A percentile compares a stretch with the other conserved stretches of the same genome.
Evolutionary conservation across 2,329 filamentous ascomycete species (phyloP).

Genomic region (Aspergillus sp.): DNA sequence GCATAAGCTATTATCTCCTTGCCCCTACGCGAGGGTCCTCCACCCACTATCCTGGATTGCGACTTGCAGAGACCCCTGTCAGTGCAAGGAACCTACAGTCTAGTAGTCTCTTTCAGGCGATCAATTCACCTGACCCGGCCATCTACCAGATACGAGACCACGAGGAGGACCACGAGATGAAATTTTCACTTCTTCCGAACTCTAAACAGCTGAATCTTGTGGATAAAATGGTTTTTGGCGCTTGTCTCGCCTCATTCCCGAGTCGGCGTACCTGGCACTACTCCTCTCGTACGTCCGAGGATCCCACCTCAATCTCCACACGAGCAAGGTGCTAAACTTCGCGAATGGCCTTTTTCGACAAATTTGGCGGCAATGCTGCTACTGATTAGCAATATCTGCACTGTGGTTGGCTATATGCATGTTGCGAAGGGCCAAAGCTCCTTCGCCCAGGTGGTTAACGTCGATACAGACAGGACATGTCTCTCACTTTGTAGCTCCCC

Average conservation of each 20-base stretch:
- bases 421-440: background rate
- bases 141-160: background rate
- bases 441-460: background rate
- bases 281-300: background rate
- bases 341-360: background rate
- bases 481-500: background rate
- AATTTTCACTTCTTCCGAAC: background rate
- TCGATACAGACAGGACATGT: background rate
- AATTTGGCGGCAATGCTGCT: background rate
- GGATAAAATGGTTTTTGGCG: constrained; percentile 8
- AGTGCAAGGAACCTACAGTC: background rate
- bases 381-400: constrained; percentile 8
- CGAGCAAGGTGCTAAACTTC: background rate
- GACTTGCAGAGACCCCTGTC: background rate
- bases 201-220: background rate
- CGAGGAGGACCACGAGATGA: background rate
- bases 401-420: constrained; percentile 9
- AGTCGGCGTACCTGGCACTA: background rate
- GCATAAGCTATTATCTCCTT: background rate
- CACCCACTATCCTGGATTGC: constrained; percentile 1
- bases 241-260: constrained; percentile 6
- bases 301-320: background rate
- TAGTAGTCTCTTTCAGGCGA: background rate
- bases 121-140: background rate
- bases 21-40: background rate